Evolutionary conservation across 2,329 filamentous ascomycete species (phyloP), one percentile per base, ranked within the genome.

Genomic region (Botrytis fabae): DNA sequence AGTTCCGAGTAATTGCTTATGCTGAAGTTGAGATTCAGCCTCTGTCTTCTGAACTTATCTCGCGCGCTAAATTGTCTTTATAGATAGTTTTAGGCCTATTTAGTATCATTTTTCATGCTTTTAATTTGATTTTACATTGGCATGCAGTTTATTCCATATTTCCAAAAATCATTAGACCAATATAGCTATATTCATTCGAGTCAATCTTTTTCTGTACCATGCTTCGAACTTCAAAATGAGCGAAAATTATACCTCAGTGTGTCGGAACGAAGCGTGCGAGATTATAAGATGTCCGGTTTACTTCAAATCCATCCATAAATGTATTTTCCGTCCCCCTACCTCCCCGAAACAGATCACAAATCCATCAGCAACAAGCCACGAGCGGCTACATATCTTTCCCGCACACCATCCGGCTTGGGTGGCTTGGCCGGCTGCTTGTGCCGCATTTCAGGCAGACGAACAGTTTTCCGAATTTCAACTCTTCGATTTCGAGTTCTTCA

Each of bases 241-340:
- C 25, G 48, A 51, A 16, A 51, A 7, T 51, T 5, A 4, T 51
- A n/a, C 48, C 14, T 51, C 25, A n/a, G 1, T 2, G 0, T 6
- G 22, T 51, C 48, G 0, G 14, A 51, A 14, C 48, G 22, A 4
- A 48, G 22, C 9, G 20, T 10, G 4, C 22, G 8, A 25, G 8
- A 48, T 48, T 22, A 1, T 25, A 48, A 25, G 22, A 22, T 25
- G 22, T 48, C 46, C 20, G 20, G 1, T 25, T 25, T 25, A 25
- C 8, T 48, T 25, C 48, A 14, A 6, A 51, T n/a, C 0, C 12
- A 7, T 51, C 0, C 4, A 5, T 7, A 6, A 4, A n/a, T 9
- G 6, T n/a, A 16, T 16, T n/a, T 51, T 14, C 22, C 46, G 5
- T 25, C 4, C 5, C 22, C 22, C 9, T 14, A 1, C 42, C 12